Evolutionary conservation across 1,284 basidiomycete species (phyloP).

Genomic region (Peniophora sp.): DNA sequence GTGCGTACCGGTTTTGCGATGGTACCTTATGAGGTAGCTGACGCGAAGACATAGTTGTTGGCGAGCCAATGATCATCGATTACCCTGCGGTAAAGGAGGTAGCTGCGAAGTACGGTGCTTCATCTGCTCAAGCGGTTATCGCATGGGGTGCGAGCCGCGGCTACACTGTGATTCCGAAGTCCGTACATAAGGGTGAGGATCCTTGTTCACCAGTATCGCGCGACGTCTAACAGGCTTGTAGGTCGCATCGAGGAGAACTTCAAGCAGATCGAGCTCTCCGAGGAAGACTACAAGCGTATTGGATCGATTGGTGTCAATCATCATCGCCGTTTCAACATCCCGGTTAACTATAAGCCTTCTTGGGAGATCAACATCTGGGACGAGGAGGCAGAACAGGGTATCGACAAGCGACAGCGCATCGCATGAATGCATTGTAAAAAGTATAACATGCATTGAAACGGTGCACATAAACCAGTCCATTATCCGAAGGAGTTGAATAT

Average conservation of each 20-base stretch:
- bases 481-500: too few species aligned
- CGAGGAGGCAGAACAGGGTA: constrained; percentile 45
- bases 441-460: too few species aligned
- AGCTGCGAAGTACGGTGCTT: constrained; percentile 31
- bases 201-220: neutral
- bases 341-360: constrained; percentile 43
- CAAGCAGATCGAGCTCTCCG: constrained; percentile 40
- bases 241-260: constrained; percentile 48
- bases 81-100: constrained; percentile 56
- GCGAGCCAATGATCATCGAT: constrained; percentile 54
- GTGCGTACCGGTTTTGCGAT: constrained; percentile 28
- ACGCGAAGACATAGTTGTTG: constrained; percentile 32
- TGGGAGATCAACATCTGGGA: constrained; percentile 70
- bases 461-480: too few species aligned
- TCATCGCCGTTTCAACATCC: constrained; percentile 56
- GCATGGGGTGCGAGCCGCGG: constrained; percentile 39
- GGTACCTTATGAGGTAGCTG: neutral
- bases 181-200: constrained; percentile 29
- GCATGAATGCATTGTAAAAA: neutral
- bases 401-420: neutral
- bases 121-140: constrained; percentile 42
- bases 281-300: constrained; percentile 43
- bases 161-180: constrained; percentile 46
- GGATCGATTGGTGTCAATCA: constrained; percentile 44
- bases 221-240: constrained; percentile 7